Evolutionary conservation across 2,329 filamentous ascomycete genomes (phyloP).

Genomic region (Fusarium sororula): DNA sequence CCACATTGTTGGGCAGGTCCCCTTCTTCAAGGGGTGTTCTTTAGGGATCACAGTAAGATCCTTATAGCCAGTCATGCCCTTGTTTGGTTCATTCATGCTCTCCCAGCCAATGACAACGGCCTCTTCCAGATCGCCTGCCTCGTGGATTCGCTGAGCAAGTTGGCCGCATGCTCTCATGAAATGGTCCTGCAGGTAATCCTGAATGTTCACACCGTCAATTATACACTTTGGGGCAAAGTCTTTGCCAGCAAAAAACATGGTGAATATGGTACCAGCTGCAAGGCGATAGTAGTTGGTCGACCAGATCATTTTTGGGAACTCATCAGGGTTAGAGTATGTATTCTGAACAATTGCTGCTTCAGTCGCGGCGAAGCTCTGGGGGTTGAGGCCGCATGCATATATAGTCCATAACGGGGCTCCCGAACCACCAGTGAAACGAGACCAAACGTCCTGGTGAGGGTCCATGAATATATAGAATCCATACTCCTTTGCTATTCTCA

Average conservation of each 20-base stretch:
- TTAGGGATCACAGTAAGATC: constrained; percentile 84
- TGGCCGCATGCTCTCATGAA: constrained; percentile 83
- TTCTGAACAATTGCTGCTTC: constrained; percentile 96
- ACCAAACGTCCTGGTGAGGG: constrained; percentile 99
- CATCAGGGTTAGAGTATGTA: constrained; percentile 83
- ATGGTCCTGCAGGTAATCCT: constrained; percentile 91
- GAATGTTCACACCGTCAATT: constrained; percentile 93
- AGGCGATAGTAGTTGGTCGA: constrained; percentile 94
- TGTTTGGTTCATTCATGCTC: constrained; percentile 93
- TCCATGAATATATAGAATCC: constrained; percentile 99
- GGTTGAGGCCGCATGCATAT: constrained; percentile 92
- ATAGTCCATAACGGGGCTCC: constrained; percentile 98
- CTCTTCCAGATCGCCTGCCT: constrained; percentile 88
- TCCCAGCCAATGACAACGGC: constrained; percentile 95
- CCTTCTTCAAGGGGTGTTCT: constrained; percentile 91
- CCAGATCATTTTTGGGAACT: constrained; percentile 99
- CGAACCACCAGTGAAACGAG: constrained; percentile 90
- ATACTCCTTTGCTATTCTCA: constrained; percentile 86
- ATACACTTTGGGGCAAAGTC: constrained; percentile 97
- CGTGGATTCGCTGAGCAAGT: constrained; percentile 83
- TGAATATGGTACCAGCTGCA: constrained; percentile 90
- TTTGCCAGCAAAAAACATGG: constrained; percentile 88
- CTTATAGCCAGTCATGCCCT: constrained; percentile 83
- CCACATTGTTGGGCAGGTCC: constrained; percentile 92
- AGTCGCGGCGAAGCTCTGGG: constrained; percentile 82